Evolutionary conservation across 2,329 filamentous ascomycete genomes (phyloP), one percentile per base, ranked within the genome.

Genomic region (Calonectria hongkongensis): DNA sequence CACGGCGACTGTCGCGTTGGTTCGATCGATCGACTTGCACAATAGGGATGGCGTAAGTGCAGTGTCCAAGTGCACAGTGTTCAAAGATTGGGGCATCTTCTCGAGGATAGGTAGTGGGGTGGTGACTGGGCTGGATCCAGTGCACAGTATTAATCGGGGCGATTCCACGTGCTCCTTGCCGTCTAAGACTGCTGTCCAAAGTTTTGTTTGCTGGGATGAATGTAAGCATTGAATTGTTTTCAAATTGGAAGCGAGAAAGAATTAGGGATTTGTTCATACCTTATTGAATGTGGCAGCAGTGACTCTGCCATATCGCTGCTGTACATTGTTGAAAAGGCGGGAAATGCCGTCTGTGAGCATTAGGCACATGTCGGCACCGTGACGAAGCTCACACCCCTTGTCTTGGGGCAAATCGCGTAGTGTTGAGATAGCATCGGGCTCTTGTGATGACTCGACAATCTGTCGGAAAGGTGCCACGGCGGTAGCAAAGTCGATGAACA

Each of bases 401-500:
- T 90, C 87, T 73, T 89, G 89, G 33, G 90, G 86, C 43, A 93
- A 82, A 28, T 85, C 83, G 71, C 88, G 84, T 54, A 93, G 81
- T n/a, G 82, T 82, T 5, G 87, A 86, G 60, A 92, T 87, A 21
- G 89, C 88, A 80, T 92, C 91, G 2, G 89, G 87, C 9, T 84
- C 84, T 15, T 85, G 84, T 2, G 87, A 84, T 27, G 82, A 83
- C 63, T 87, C 84, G 62, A 88, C 83, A 56, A 92, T 86, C 21
- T 87, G 82, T 71, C 85, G 84, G 79, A 92, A 92, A 0, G 89
- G 85, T 43, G 86, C 81, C 1, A 89, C 81, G 1, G 87, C 89
- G 21, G 88, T 86, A 21, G 89, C 89, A 80, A 89, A 92, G 33
- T 88, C 84, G 71, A 90, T 83, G 79, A 93, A 92, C 27, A 91